Conservation (phyloP, 176 grass and related monocot species). For the Avena eriantha region DNA sequence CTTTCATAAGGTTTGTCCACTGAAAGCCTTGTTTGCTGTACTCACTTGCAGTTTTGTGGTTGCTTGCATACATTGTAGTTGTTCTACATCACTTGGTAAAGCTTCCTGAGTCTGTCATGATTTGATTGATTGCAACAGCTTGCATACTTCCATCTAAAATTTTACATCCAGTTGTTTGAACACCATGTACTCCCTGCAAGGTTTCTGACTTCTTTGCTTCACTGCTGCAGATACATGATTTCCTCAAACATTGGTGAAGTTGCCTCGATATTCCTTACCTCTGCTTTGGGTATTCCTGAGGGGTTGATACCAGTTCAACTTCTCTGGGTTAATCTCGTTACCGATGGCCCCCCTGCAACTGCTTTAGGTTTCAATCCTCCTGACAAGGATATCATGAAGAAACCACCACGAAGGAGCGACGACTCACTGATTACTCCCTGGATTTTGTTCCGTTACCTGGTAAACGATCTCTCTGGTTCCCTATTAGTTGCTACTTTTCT, state of each 20-base stretch:
- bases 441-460: constrained; percentile 97
- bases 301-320: constrained; percentile 98
- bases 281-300: constrained; percentile 95
- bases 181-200: not conserved
- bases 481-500: not conserved
- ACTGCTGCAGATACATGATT: constrained; percentile 85
- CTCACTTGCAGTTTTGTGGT: not conserved
- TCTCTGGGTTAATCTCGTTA: constrained; percentile 97
- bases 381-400: constrained; percentile 99
- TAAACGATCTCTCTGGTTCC: constrained; percentile 33
- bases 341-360: constrained; percentile 91
- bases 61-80: constrained; percentile 19
- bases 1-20: constrained; percentile 81
- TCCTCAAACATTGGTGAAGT: constrained; percentile 99
- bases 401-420: constrained; percentile 81
- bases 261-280: constrained; percentile 93
- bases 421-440: constrained; percentile 94
- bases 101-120: not conserved
- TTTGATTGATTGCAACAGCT: not conserved
- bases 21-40: not conserved
- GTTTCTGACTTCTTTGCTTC: constrained; percentile 47
- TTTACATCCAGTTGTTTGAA: not conserved
- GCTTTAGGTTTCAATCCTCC: constrained; percentile 97
- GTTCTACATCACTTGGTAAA: constrained; percentile 1
- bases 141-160: not conserved